Evolutionary conservation across 331 rosid genomes (phyloP).

Genomic region (Quercus phellos): DNA sequence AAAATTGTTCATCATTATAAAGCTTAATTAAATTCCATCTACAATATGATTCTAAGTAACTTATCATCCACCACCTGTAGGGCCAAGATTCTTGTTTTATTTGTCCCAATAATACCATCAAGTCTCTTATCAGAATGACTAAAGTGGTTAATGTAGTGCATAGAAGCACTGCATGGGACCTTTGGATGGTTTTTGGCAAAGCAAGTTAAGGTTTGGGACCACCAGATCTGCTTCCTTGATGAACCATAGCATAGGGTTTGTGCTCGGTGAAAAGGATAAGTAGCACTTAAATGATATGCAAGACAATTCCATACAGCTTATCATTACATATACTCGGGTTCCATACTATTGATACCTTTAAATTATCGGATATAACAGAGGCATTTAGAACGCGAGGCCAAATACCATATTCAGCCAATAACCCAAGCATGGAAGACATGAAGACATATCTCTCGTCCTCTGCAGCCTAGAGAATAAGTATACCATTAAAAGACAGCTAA

Average conservation of each 20-base stretch:
- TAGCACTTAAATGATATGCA: background rate
- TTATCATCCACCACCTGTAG: background rate
- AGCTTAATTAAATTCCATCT: too few species aligned
- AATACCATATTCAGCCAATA: constrained; percentile 71
- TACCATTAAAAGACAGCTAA: constrained; percentile 19
- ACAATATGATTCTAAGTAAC: background rate
- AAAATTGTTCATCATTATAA: too few species aligned
- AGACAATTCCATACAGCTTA: background rate
- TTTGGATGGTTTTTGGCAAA: background rate
- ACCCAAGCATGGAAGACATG: constrained; percentile 83
- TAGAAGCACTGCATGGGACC: background rate
- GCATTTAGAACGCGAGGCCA: constrained; percentile 86
- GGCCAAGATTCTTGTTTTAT: background rate
- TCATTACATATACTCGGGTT: background rate
- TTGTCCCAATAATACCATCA: background rate
- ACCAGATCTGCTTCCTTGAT: background rate
- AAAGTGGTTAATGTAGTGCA: background rate
- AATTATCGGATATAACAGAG: constrained; percentile 60
- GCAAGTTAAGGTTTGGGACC: background rate
- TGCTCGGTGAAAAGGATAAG: background rate
- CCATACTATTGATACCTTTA: constrained; percentile 52
- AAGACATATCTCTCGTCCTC: constrained; percentile 85
- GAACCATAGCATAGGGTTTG: background rate
- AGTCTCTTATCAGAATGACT: background rate
- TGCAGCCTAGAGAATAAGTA: constrained; percentile 42